Percentiles rank a stretch among this genome's conserved stretches.
These are phyloP conservation scores for Huntiella decipiens DNA, from an alignment of 2,329 filamentous ascomycete species.

Conservation along the genomic window DNA sequence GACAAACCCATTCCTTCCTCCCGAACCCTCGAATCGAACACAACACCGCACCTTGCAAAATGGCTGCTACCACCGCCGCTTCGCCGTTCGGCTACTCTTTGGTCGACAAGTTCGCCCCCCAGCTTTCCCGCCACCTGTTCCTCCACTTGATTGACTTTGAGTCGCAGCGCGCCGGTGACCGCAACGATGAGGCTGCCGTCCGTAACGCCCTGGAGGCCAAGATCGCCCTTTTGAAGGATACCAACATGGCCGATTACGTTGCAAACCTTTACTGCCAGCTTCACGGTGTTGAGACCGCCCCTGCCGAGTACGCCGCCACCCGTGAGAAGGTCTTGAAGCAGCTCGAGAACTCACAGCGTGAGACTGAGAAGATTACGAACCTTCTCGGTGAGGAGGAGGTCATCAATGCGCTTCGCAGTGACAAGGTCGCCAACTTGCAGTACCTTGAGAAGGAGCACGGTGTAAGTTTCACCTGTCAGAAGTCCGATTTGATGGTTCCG, in stretches of 20 bases:
- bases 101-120: slow-evolving; percentile 52
- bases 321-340: slow-evolving; percentile 71
- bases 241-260: slow-evolving; percentile 98
- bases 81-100: slow-evolving; percentile 11
- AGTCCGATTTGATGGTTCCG: background rate
- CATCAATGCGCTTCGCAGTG: slow-evolving; percentile 73
- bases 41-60: background rate
- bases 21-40: background rate
- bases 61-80: slow-evolving; percentile 11
- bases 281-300: slow-evolving; percentile 56
- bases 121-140: slow-evolving; percentile 89
- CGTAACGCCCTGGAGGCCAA: slow-evolving; percentile 67
- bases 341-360: slow-evolving; percentile 67
- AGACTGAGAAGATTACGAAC: slow-evolving; percentile 74
- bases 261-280: slow-evolving; percentile 82
- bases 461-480: slow-evolving; percentile 28
- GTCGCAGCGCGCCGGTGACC: slow-evolving; percentile 62
- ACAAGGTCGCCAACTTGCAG: slow-evolving; percentile 97
- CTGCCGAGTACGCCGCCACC: slow-evolving; percentile 75
- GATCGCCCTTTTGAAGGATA: slow-evolving; percentile 70
- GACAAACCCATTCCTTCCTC: background rate
- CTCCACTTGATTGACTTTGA: slow-evolving; percentile 92
- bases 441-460: slow-evolving; percentile 93
- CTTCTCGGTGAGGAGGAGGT: slow-evolving; percentile 78
- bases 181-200: slow-evolving; percentile 36